Base-by-base conservation (phyloP, 208 protist species). In the Crithidia sp. region DNA sequence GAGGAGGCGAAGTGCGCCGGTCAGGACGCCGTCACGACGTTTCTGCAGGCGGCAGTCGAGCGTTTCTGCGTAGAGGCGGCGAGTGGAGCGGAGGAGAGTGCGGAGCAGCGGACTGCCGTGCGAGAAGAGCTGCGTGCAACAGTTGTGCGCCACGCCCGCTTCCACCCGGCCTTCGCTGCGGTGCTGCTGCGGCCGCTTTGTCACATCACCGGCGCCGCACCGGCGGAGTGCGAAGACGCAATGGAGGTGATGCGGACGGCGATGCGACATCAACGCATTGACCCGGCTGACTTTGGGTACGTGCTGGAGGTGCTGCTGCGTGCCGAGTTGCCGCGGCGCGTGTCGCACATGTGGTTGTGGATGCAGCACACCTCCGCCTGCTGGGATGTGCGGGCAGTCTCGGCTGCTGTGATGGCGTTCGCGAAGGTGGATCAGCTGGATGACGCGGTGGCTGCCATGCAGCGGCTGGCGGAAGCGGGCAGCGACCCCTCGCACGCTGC, bases 281-380 rank as follows among this genome's bases (percentile, higher is more conserved):
- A 85, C 49, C 86, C 92, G 17, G 73, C 17, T 7, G 88, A 90
- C 55, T 88, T 91, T 45, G 85, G 76, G 4, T 37, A 41, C n/a
- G 78, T 92, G 19, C 60, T 96, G 13, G 37, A 71, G 47, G 65
- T 94, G 8, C 65, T 94, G 16, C 64, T 77, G 61, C 69, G 56
- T 8, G 55, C 74, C 41, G 65, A 68, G 7, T 68, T 87, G 3
- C 71, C 81, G n/a, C 66, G 66, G 14, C 74, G 71, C 13, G 81
- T 88, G 17, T 57, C 73, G 9, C 56, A 54, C 19, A 74, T 91
- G 57, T 96, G 92, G 90, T 66, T 39, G n/a, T 96, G 92, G 90
- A 85, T 94, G 86, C 83, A 76, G 64, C 86, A 96, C 81, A 90
- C 92, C 6, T 92, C 89, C 5, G 92, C 88, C 14, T 81, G 82